A percentile compares a stretch with the other conserved stretches of the same genome.
Evolutionary conservation across 2,329 filamentous ascomycete genomes (phyloP).

Genomic region (Fusarium oxysporum): DNA sequence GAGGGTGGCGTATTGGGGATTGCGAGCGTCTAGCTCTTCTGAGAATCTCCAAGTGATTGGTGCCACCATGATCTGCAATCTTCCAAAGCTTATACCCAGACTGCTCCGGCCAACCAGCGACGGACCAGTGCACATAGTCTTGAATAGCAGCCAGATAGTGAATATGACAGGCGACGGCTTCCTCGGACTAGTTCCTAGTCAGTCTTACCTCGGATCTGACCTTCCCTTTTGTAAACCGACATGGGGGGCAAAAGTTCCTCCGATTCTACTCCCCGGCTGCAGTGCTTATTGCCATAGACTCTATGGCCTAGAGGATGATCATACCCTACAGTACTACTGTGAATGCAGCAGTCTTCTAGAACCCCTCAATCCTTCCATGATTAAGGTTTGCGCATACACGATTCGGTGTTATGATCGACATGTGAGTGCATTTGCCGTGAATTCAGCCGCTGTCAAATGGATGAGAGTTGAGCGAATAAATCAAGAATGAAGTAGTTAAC

Average conservation of each 20-base stretch:
- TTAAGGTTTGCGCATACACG: neutral
- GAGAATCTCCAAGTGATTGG: neutral
- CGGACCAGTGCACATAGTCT: neutral
- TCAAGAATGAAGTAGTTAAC: rapidly evolving
- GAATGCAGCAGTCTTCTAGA: neutral
- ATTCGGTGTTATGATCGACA: neutral
- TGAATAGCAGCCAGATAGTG: neutral
- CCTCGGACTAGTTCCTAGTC: neutral
- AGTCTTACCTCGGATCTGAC: neutral
- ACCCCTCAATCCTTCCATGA: neutral
- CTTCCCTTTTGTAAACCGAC: neutral
- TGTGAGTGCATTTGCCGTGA: neutral
- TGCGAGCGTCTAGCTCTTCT: neutral
- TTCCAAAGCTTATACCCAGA: neutral
- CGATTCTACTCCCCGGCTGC: neutral
- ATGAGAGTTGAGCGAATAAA: neutral
- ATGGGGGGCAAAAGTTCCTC: constrained; percentile 1
- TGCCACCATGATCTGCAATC: neutral
- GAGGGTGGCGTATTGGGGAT: neutral
- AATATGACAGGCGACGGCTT: neutral
- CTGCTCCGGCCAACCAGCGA: neutral
- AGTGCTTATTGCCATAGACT: neutral
- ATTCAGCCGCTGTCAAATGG: rapidly evolving
- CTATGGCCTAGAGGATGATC: neutral
- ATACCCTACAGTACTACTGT: neutral